Conservation (phyloP, 2,329 filamentous ascomycete species). For the Neopestalotiopsis clavispora region DNA sequence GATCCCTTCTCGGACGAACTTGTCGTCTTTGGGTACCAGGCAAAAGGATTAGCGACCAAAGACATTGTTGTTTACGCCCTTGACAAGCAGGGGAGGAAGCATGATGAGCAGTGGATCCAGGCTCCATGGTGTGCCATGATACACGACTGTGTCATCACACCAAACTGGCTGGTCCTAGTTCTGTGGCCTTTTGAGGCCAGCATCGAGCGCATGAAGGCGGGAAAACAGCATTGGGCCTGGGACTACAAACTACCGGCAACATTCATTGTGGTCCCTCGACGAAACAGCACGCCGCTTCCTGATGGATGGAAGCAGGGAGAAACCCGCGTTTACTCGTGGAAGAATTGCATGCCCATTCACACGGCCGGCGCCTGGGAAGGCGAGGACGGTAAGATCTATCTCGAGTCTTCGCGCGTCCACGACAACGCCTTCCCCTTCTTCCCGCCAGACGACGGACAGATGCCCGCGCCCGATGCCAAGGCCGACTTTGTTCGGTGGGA, state of each 20-base stretch:
- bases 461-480: slow-evolving; percentile 3
- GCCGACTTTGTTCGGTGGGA: background rate
- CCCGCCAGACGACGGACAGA: background rate
- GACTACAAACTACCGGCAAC: slow-evolving; percentile 29
- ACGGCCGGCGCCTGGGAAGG: slow-evolving; percentile 47
- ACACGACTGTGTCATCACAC: slow-evolving; percentile 4
- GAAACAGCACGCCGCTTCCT: slow-evolving; percentile 21
- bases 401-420: background rate
- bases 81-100: slow-evolving; percentile 29
- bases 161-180: background rate
- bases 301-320: slow-evolving; percentile 22
- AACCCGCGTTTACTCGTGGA: slow-evolving; percentile 26
- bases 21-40: slow-evolving; percentile 43
- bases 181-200: slow-evolving; percentile 1
- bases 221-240: slow-evolving; percentile 6
- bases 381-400: slow-evolving; percentile 26
- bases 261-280: slow-evolving; percentile 25
- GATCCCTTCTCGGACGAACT: slow-evolving; percentile 42
- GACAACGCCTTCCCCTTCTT: slow-evolving; percentile 3
- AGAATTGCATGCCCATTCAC: slow-evolving; percentile 43
- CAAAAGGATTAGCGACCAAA: slow-evolving; percentile 40
- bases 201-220: background rate
- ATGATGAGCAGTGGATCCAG: slow-evolving; percentile 38
- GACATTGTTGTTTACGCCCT: slow-evolving; percentile 36
- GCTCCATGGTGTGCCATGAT: slow-evolving; percentile 38